Evolutionary conservation across 495 filamentous ascomycete species (phyloP).

Genomic region (Aspergillus mulundensis): DNA sequence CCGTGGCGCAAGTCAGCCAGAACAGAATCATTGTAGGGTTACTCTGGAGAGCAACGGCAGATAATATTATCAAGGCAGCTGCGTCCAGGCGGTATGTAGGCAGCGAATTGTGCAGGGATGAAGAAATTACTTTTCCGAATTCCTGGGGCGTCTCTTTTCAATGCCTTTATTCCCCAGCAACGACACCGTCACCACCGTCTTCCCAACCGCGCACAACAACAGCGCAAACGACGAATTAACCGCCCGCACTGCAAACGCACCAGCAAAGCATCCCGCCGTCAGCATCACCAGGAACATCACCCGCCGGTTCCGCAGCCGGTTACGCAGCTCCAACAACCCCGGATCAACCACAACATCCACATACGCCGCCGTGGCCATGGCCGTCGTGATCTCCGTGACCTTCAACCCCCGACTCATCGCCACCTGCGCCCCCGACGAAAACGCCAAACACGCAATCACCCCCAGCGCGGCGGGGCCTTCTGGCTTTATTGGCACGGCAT

Average conservation of each 20-base stretch:
- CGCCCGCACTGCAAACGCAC: conserved; percentile 32
- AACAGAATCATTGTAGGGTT: no score
- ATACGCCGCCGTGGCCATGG: conserved; percentile 64
- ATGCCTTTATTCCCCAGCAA: background rate
- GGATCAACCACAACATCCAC: conserved; percentile 57
- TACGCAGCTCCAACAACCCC: conserved; percentile 36
- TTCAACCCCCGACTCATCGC: conserved; percentile 50
- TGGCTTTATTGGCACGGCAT: conserved; percentile 24
- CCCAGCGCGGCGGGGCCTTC: conserved; percentile 34
- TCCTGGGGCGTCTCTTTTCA: no score
- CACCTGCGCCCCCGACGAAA: conserved; percentile 56
- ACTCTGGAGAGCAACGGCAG: no score
- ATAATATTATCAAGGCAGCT: no score
- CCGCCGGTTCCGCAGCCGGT: conserved; percentile 49
- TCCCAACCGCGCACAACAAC: conserved; percentile 21
- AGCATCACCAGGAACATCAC: conserved; percentile 48
- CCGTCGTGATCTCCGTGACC: conserved; percentile 62
- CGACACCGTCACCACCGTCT: conserved; percentile 5
- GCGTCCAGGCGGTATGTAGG: no score
- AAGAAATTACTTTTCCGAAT: no score
- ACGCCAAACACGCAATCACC: conserved; percentile 50
- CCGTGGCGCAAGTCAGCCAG: no score
- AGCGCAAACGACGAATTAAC: conserved; percentile 18
- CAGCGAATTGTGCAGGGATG: no score
- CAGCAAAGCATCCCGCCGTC: conserved; percentile 49